Percentiles rank a stretch among this genome's conserved stretches.
phyloP scores from a whole-genome alignment of 1,139 yeast species.

The Geotrichum macrosporum region DNA sequence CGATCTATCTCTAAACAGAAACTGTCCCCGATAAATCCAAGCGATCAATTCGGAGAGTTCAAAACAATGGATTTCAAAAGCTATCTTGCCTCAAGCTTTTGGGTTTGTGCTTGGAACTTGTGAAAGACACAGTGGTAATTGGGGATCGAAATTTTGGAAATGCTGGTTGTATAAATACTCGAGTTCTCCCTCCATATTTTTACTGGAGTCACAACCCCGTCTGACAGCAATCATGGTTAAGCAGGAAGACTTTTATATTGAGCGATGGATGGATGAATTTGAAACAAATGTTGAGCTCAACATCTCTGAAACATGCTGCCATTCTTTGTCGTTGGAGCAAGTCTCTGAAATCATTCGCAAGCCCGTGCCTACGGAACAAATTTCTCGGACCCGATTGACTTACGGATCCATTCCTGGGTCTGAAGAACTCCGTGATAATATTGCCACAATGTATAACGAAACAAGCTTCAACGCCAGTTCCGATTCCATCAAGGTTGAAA shows the following conservation, averaged over 20 bases:
- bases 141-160: constrained; percentile 7
- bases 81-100: no score
- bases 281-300: constrained; percentile 44
- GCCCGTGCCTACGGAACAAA: constrained; percentile 29
- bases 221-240: constrained; percentile 28
- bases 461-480: constrained; percentile 23
- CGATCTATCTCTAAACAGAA: constrained; percentile 9
- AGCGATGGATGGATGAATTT: constrained; percentile 53
- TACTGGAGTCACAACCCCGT: no score
- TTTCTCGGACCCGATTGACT: constrained; percentile 37
- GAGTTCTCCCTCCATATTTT: neutral
- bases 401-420: constrained; percentile 53
- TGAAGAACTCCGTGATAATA: constrained; percentile 38
- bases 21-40: constrained; percentile 3
- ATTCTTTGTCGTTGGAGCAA: constrained; percentile 44
- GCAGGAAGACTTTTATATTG: constrained; percentile 46
- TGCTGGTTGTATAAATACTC: neutral
- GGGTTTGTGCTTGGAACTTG: no score
- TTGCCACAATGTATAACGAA: constrained; percentile 42
- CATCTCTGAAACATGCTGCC: constrained; percentile 55
- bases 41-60: neutral
- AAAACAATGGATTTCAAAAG: no score
- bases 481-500: constrained; percentile 26
- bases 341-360: constrained; percentile 38
- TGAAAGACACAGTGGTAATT: no score